phyloP scores from a whole-genome alignment of 179 eudicot genomes.

The Drosera spatulata region DNA sequence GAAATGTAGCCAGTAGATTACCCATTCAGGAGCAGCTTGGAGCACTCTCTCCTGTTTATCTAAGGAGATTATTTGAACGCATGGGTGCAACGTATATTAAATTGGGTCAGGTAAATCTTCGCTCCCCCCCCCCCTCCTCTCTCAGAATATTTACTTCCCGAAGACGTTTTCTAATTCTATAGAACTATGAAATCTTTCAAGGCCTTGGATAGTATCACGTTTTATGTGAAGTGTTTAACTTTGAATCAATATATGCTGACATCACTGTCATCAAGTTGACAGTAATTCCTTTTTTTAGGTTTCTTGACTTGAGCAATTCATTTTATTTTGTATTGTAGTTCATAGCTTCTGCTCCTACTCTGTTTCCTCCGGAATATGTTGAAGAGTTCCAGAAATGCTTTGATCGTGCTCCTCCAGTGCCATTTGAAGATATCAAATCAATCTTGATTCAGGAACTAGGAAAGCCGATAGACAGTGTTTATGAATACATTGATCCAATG shows the following conservation, averaged over 20 bases:
- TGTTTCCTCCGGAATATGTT: slow-evolving; percentile 91
- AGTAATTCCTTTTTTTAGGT: not conserved
- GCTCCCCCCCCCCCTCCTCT: no score
- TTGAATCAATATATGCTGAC: no score
- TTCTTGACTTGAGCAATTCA: slow-evolving; percentile 4
- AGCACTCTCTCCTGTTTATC: slow-evolving; percentile 65
- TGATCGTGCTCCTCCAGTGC: slow-evolving; percentile 79
- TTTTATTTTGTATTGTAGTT: slow-evolving; percentile 35
- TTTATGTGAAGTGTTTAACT: no score
- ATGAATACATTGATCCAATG: slow-evolving; percentile 87
- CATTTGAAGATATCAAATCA: slow-evolving; percentile 70
- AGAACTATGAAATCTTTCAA: not conserved
- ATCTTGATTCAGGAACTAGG: slow-evolving; percentile 70
- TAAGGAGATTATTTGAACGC: slow-evolving; percentile 87
- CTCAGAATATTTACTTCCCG: not conserved
- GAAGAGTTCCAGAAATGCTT: slow-evolving; percentile 93
- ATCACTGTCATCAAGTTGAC: no score
- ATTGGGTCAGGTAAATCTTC: slow-evolving; percentile 73
- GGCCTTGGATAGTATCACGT: not conserved
- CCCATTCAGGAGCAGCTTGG: slow-evolving; percentile 76
- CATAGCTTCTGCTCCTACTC: slow-evolving; percentile 91
- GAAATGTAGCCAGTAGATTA: slow-evolving; percentile 52
- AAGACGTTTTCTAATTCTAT: not conserved
- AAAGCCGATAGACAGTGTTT: slow-evolving; percentile 73
- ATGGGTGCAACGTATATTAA: slow-evolving; percentile 96